Conservation (phyloP, 2,329 filamentous ascomycete genomes). For the Fusarium duplospermum region DNA sequence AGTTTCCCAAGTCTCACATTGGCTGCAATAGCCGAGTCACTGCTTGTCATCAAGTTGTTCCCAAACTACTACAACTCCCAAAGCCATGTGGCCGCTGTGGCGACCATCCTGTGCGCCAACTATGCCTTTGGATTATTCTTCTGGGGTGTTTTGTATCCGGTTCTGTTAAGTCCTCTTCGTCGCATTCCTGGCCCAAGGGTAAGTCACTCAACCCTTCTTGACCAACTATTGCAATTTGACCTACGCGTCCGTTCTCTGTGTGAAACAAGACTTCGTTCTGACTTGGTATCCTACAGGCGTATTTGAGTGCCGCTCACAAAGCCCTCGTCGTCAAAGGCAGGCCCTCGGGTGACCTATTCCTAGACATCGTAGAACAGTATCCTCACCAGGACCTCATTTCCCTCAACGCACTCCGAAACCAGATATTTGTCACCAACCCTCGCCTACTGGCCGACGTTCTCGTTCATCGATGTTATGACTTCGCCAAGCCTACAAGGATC, state of each 20-base stretch:
- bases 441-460: slow-evolving; percentile 41
- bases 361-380: slow-evolving; percentile 40
- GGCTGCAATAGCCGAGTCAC: slow-evolving; percentile 39
- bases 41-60: slow-evolving; percentile 44
- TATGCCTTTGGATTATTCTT: slow-evolving; percentile 36
- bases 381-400: slow-evolving; percentile 38
- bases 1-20: slow-evolving; percentile 29
- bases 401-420: slow-evolving; percentile 30
- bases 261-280: background rate
- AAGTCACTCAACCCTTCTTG: background rate
- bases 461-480: slow-evolving; percentile 61
- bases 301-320: slow-evolving; percentile 34
- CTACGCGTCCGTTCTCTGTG: background rate
- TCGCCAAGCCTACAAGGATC: slow-evolving; percentile 61
- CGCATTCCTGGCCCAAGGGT: slow-evolving; percentile 39
- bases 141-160: slow-evolving; percentile 35
- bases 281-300: slow-evolving; percentile 4
- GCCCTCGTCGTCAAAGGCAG: slow-evolving; percentile 34
- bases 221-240: background rate
- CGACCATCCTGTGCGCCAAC: slow-evolving; percentile 24
- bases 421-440: slow-evolving; percentile 40
- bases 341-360: slow-evolving; percentile 41
- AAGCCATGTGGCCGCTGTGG: slow-evolving; percentile 26
- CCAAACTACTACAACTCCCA: slow-evolving; percentile 29
- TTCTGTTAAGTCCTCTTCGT: slow-evolving; percentile 37